phyloP scores from a whole-genome alignment of 257 asterid genomes.

The Rauvolfia tetraphylla region DNA sequence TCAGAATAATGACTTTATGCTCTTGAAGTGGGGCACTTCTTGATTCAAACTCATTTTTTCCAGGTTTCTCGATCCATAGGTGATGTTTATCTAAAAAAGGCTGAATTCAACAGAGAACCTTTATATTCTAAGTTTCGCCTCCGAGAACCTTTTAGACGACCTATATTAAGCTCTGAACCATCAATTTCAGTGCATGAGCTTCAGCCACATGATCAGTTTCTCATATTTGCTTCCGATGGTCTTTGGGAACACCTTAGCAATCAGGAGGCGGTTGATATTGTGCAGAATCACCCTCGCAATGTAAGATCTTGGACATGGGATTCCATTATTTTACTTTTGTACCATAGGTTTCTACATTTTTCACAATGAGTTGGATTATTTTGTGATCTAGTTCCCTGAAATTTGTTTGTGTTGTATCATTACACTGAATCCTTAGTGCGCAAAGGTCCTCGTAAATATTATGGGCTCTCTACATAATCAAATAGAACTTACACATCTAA shows the following conservation, averaged over 20 bases:
- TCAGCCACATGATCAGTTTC: conserved; percentile 42
- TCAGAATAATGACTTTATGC: background rate
- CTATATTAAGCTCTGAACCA: conserved; percentile 48
- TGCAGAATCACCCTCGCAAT: conserved; percentile 35
- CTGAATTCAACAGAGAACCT: conserved; percentile 49
- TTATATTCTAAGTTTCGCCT: conserved; percentile 46
- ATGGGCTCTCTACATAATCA: background rate
- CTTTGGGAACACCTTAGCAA: conserved; percentile 57
- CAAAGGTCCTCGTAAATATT: background rate
- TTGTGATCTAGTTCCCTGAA: background rate
- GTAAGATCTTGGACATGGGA: conserved; percentile 26
- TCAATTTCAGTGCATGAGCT: conserved; percentile 40
- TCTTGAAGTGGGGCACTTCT: background rate
- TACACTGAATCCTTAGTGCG: background rate
- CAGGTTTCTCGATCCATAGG: conserved; percentile 54
- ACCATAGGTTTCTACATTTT: background rate
- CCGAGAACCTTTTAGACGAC: conserved; percentile 37
- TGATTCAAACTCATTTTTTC: conserved; percentile 13
- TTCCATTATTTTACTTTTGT: background rate
- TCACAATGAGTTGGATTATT: background rate
- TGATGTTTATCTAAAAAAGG: conserved; percentile 46
- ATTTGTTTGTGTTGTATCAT: background rate
- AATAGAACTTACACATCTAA: background rate
- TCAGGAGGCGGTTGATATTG: conserved; percentile 55
- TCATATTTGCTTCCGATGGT: conserved; percentile 55